phyloP scores from a whole-genome alignment of 164 flowering plant genomes.

The Saururus chinensis region DNA sequence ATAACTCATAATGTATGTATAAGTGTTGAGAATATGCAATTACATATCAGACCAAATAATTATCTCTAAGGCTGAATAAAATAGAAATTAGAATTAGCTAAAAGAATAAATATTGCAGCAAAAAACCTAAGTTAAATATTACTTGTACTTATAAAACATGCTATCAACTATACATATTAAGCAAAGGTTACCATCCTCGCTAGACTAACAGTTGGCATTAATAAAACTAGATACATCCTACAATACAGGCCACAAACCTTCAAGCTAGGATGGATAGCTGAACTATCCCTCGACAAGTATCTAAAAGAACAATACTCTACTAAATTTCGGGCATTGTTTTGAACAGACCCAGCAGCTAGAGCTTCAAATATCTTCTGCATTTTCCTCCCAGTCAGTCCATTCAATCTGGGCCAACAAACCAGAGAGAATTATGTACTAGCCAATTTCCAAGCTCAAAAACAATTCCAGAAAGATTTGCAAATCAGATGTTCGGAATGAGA shows the following conservation, averaged over 20 bases:
- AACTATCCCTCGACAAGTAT: conserved; percentile 80
- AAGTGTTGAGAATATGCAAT: no score
- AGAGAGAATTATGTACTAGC: not conserved
- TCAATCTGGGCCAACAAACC: conserved; percentile 63
- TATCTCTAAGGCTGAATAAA: no score
- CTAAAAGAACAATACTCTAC: conserved; percentile 98
- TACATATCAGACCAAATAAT: no score
- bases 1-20: not conserved
- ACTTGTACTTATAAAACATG: no score
- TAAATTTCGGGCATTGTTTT: conserved; percentile 54
- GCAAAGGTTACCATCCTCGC: not conserved
- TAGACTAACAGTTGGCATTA: not conserved
- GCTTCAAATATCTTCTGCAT: conserved; percentile 82
- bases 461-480: no score
- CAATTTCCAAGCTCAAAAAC: not conserved
- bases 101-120: no score
- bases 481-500: no score
- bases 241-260: conserved; percentile 41
- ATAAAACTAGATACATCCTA: not conserved
- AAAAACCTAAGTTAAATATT: no score
- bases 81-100: no score
- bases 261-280: conserved; percentile 76
- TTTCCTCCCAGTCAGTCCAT: conserved; percentile 76
- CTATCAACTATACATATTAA: no score
- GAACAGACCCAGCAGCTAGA: conserved; percentile 54